Conservation (phyloP, 75 land plant species). For the Sequoia sempervirens region DNA sequence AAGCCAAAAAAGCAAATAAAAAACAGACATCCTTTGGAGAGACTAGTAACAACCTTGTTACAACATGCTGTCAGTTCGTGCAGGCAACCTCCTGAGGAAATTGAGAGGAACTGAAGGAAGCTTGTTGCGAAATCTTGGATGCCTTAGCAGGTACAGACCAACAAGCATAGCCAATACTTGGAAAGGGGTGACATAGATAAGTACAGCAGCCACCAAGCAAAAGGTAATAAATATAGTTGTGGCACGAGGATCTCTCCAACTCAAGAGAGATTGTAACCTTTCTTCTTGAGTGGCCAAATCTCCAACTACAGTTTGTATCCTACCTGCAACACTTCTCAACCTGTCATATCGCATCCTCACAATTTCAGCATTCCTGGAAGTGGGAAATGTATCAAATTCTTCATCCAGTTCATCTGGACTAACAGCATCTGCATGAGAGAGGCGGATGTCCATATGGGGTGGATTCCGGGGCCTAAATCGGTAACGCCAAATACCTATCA, state of each 20-base stretch:
- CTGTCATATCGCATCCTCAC: constrained; percentile 72
- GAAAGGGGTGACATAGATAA: constrained; percentile 57
- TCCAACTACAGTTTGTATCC: constrained; percentile 81
- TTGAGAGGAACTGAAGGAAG: constrained; percentile 53
- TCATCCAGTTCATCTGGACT: constrained; percentile 30
- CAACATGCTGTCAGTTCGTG: constrained; percentile 52
- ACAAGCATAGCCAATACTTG: constrained; percentile 34
- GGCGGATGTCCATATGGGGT: constrained; percentile 27
- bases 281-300: constrained; percentile 87
- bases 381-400: constrained; percentile 30
- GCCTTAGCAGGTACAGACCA: constrained; percentile 50
- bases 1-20: background rate
- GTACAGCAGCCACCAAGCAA: constrained; percentile 48
- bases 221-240: constrained; percentile 54
- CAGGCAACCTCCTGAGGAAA: constrained; percentile 67
- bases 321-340: constrained; percentile 68
- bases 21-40: background rate
- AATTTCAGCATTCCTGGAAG: constrained; percentile 38
- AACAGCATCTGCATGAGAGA: constrained; percentile 26
- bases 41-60: constrained; percentile 8
- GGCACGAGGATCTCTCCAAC: constrained; percentile 86
- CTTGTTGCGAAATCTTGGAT: constrained; percentile 56
- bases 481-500: constrained; percentile 24
- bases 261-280: constrained; percentile 49
- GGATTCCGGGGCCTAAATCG: constrained; percentile 18